Base-by-base conservation (phyloP, 2,329 filamentous ascomycete genomes). In the Dothideomycetes sp. region DNA sequence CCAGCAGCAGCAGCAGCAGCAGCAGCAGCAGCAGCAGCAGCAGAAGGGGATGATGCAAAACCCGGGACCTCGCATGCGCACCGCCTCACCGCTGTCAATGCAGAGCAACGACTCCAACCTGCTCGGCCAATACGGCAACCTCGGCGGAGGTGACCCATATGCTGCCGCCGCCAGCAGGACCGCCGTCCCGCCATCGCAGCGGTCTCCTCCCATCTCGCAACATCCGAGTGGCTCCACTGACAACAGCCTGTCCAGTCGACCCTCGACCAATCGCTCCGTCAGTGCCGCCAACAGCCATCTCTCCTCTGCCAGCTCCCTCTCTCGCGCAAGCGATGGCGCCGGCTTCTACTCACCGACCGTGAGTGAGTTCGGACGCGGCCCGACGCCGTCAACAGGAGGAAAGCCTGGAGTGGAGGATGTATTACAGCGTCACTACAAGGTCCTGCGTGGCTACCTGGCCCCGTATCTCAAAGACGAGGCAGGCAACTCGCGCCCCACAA, bases 241-340 rank as follows among this genome's bases (percentile, higher is more conserved):
- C 40, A 52, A 55, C 37, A 45, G 43, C 17, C 36, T 41, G 37
- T 44, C 45, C n/a, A 41, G 45, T 14, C 36, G 42, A 17, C 31
- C 44, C 24, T 30, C 11, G 11, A 43, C 44, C 3, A 36, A 31
- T 19, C 41, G 43, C 34, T 45, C 43, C 12, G 42, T 40, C 59
- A 52, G 54, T 49, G 46, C 47, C 31, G 47, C 45, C 37, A 62
- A 62, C 43, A 64, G 63, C 49, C 75, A 75, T 53, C 75, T 89
- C 38, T 95, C 89, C 37, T 88, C 89, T 40, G 89, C 91, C 18
- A 85, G 81, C 48, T 96, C 89, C 4, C 72, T 95, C 50, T 85
- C 83, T 46, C 75, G 84, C 47, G 93, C 85, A 37, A 95, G 86
- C 60, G 80, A 82, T 57, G 86, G 84, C 42, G 84, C 81, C 31